Conservation (phyloP, 345 rosid genomes). For the Cardamine occulta region DNA sequence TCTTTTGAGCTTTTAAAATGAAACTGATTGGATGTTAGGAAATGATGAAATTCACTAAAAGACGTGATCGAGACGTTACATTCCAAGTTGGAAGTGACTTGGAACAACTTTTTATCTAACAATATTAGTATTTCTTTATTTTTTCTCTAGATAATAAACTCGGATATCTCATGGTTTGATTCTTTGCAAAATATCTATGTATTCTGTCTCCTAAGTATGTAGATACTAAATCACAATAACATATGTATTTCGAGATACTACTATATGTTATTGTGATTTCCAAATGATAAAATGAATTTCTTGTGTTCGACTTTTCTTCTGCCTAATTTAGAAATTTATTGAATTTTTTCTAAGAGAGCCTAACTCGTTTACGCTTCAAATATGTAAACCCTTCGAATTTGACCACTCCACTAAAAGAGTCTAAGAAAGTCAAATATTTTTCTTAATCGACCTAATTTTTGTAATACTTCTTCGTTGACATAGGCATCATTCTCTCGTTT, state of each 20-base stretch:
- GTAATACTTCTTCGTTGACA: conserved; percentile 23
- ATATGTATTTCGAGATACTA: background rate
- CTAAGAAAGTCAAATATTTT: conserved; percentile 29
- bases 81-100: conserved; percentile 1
- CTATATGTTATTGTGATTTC: background rate
- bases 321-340: conserved; percentile 35
- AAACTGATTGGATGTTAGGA: background rate
- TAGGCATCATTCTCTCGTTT: conserved; percentile 20
- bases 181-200: conserved; percentile 2
- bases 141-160: background rate
- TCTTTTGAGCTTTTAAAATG: background rate
- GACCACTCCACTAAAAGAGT: conserved; percentile 47
- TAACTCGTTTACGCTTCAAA: conserved; percentile 35
- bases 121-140: background rate
- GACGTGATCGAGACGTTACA: conserved; percentile 4
- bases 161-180: background rate
- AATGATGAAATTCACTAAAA: background rate
- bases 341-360: conserved; percentile 31
- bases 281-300: conserved; percentile 10
- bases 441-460: conserved; percentile 29
- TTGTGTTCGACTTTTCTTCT: conserved; percentile 17
- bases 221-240: background rate
- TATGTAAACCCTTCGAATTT: conserved; percentile 32
- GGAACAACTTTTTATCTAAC: background rate
- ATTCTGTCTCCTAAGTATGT: background rate